Base-by-base conservation (phyloP, 805 yeast species). In the Candida insectorum region DNA sequence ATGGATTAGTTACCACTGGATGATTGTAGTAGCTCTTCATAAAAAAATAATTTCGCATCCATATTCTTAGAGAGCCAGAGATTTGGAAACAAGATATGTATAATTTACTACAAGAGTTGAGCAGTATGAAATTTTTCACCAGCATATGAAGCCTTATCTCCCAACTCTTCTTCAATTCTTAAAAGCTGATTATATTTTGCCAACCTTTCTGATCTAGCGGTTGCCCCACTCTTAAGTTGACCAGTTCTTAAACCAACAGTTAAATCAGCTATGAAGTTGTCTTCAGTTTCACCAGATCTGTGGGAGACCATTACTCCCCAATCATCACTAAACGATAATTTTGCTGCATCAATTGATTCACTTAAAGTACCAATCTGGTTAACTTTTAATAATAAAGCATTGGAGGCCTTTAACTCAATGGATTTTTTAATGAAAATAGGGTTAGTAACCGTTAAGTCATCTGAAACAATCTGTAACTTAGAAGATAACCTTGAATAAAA, bases 1-100 rank as follows among this genome's bases (percentile, higher is more conserved):
- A 38, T 1, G 68, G 69, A 35, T 58, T 58, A 10, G 38, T 40
- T 26, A 62, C 36, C 4, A 60, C 30, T 4, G 68, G 67, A 40
- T 61, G 67, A 17, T 49, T 47, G 31, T 41, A 34, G 26, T 37
- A 28, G 16, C 15, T 30, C 25, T 42, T 42, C 46, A 41, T 31
- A n/a, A 5, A n/a, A n/a, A n/a, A n/a, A n/a, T n/a, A n/a, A n/a
- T n/a, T n/a, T n/a, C n/a, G n/a, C n/a, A n/a, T n/a, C n/a, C n/a
- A n/a, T n/a, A n/a, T n/a, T n/a, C n/a, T n/a, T n/a, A n/a, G n/a
- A n/a, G n/a, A n/a, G n/a, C n/a, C n/a, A n/a, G n/a, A n/a, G n/a
- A n/a, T n/a, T n/a, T n/a, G n/a, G n/a, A n/a, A n/a, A n/a, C n/a
- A n/a, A n/a, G n/a, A n/a, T n/a, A n/a, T n/a, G n/a, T n/a, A n/a